Conservation (phyloP, 257 asterid genomes). For the Verbena officinalis region DNA sequence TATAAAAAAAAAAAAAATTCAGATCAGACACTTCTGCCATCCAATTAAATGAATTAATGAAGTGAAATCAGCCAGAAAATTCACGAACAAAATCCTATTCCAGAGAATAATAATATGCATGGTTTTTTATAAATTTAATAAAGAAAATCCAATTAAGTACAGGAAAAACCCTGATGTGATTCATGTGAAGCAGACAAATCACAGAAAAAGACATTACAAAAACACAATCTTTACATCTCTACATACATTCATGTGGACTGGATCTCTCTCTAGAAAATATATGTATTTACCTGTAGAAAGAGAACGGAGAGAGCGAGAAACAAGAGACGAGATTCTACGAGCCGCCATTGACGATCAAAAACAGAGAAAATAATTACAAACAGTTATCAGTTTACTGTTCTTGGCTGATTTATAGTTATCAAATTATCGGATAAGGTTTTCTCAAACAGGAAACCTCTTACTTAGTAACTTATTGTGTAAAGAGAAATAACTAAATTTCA, state of each 20-base stretch:
- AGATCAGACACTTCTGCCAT: background rate
- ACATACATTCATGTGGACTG: too few species aligned
- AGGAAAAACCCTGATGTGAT: background rate
- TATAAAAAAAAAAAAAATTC: too few species aligned
- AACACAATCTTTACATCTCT: conserved; percentile 4
- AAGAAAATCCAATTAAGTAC: background rate
- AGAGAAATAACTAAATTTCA: too few species aligned
- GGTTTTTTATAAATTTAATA: background rate
- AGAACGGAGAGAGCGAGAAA: conserved; percentile 38
- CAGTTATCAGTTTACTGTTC: too few species aligned
- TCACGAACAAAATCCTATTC: background rate
- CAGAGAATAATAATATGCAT: background rate
- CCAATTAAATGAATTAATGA: background rate
- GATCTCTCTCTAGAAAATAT: too few species aligned
- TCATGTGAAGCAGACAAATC: background rate
- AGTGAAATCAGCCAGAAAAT: background rate
- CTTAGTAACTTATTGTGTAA: too few species aligned
- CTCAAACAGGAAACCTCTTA: too few species aligned
- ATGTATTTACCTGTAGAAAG: conserved; percentile 24
- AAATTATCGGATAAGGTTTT: too few species aligned
- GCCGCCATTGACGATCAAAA: conserved; percentile 42
- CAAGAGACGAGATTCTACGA: conserved; percentile 46
- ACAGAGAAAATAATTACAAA: background rate
- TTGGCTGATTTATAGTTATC: too few species aligned
- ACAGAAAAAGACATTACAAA: background rate